A percentile compares a stretch with the other conserved stretches of the same genome.
These are phyloP conservation scores for Pseudogymnoascus sp. DNA, from an alignment of 2,329 filamentous ascomycete species.

Conservation along the genomic window DNA sequence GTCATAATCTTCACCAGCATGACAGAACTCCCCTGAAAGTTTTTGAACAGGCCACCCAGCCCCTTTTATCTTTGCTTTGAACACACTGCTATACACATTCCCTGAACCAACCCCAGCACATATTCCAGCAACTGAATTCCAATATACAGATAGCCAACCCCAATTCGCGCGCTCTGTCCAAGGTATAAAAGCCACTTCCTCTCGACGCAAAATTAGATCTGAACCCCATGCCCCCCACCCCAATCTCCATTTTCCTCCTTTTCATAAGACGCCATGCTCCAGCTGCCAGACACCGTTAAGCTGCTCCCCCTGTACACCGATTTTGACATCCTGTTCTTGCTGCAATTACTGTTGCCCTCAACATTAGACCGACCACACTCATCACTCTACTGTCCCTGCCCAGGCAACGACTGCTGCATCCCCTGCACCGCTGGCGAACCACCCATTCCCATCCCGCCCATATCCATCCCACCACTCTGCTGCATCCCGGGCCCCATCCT, in stretches of 20 bases:
- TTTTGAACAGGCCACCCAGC: not conserved
- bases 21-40: not conserved
- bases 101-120: not conserved
- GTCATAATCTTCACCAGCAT: not conserved
- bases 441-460: not conserved
- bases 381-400: not conserved
- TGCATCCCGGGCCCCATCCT: not conserved
- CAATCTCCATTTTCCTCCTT: not conserved
- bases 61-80: not conserved
- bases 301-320: not conserved
- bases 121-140: not conserved
- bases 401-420: not conserved
- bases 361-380: not conserved
- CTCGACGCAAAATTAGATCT: not conserved
- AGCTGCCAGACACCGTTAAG: not conserved
- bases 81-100: not conserved
- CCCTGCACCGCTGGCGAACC: not conserved
- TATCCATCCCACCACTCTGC: not conserved
- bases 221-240: not conserved
- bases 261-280: not conserved
- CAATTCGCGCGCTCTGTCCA: not conserved
- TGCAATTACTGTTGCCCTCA: not conserved
- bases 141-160: not conserved
- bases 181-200: not conserved
- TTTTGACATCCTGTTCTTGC: not conserved